A percentile compares a stretch with the other conserved stretches of the same genome.
phyloP scores from a whole-genome alignment of 352 stramenopile genomes.

The Blastocystis sp. region DNA sequence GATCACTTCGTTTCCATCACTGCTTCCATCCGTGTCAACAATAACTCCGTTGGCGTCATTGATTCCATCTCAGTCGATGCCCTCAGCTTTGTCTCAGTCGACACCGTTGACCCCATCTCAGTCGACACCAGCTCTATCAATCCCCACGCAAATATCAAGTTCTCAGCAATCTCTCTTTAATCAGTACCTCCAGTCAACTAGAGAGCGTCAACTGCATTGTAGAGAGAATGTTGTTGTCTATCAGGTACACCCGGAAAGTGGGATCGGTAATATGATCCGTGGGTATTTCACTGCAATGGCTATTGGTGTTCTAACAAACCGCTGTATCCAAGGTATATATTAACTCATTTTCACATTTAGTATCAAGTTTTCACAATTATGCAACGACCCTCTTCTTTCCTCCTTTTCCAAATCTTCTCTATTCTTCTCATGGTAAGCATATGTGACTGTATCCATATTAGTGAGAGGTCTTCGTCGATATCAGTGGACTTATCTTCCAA shows the following conservation, averaged over 20 bases:
- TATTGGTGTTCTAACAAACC: background rate
- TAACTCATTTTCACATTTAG: background rate
- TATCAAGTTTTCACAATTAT: background rate
- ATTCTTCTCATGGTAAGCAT: background rate
- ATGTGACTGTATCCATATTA: background rate
- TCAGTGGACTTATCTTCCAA: background rate
- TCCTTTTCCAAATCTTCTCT: background rate
- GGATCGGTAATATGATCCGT: constrained; percentile 57
- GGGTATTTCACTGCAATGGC: constrained; percentile 19
- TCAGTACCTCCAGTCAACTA: background rate
- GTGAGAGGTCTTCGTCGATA: background rate
- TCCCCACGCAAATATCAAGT: background rate
- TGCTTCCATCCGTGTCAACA: background rate
- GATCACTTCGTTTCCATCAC: background rate
- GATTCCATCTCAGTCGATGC: background rate
- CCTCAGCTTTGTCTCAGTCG: background rate
- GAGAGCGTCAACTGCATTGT: background rate
- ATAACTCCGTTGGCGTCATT: background rate
- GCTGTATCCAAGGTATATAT: background rate
- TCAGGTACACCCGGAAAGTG: background rate
- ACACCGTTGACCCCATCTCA: background rate
- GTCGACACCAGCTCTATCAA: background rate
- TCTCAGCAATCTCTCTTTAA: constrained; percentile 7
- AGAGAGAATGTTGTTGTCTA: background rate
- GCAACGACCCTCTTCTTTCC: background rate